A percentile compares a stretch with the other conserved stretches of the same genome.
Conservation (phyloP, 768 basidiomycete genomes). For the Suillus decipiens region DNA sequence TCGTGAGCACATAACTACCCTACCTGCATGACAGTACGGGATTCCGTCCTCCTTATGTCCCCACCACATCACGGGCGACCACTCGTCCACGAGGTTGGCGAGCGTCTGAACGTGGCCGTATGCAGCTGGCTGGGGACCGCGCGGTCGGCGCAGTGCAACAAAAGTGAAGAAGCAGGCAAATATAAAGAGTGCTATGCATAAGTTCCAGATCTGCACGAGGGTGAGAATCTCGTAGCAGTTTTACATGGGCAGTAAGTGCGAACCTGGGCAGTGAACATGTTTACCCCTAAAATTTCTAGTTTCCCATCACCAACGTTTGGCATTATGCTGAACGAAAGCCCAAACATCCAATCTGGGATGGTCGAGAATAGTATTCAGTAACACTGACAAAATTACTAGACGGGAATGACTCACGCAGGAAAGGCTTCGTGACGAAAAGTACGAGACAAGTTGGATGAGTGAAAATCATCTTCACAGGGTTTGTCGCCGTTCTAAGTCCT, state of each 20-base stretch:
- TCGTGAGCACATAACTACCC: not conserved
- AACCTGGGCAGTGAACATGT: conserved; percentile 33
- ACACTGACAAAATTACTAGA: not conserved
- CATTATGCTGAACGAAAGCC: conserved; percentile 27
- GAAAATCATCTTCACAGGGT: conserved; percentile 27
- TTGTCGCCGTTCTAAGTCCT: conserved; percentile 17
- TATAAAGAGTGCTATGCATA: conserved; percentile 21
- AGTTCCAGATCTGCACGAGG: conserved; percentile 26
- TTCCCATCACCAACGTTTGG: too few relatives aligned
- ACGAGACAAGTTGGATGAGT: conserved; percentile 19
- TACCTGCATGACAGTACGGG: conserved; percentile 22
- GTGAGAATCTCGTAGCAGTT: not conserved
- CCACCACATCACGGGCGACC: conserved; percentile 36
- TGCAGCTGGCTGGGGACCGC: conserved; percentile 30
- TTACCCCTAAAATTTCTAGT: conserved; percentile 9
- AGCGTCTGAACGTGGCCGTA: conserved; percentile 37
- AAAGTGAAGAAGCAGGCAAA: conserved; percentile 21
- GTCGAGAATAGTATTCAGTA: not conserved
- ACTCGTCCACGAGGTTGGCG: conserved; percentile 36
- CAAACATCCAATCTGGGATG: conserved; percentile 33
- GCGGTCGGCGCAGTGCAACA: conserved; percentile 14
- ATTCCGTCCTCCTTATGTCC: conserved; percentile 21
- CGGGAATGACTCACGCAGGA: conserved; percentile 25
- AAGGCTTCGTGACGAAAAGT: conserved; percentile 23
- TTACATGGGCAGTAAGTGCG: not conserved